Base-by-base conservation (phyloP, 345 rosid species). In the Geranium rotundifolium region DNA sequence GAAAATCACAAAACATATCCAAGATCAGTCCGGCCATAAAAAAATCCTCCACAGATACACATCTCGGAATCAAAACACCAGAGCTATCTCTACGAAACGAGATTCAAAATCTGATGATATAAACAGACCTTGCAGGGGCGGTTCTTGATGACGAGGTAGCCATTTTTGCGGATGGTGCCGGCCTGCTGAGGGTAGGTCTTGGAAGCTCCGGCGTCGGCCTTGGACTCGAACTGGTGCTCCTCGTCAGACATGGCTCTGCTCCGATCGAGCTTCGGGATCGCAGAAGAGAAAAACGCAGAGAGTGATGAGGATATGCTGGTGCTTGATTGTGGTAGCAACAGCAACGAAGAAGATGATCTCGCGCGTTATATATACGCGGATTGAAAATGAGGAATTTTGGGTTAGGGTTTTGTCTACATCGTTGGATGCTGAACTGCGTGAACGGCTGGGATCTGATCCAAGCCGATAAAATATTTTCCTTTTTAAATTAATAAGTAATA, bases 161-260 rank as follows among this genome's bases (percentile, higher is more conserved):
- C 91, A 65, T 69, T 81, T 72, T 85, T 85, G 39, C 91, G 85
- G 62, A 85, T 78, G 59, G 85, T 78, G 23, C 88, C 88, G 19
- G 91, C 91, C 67, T 83, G 91, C 72, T 81, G 84, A 7, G 86
- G 91, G 30, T 61, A 83, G 2, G 88, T 85, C 65, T 83, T 85
- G 31, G 91, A 85, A 7, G 91, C 88, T 63, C 86, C 91, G 56
- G 88, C 88, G 61, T 83, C 88, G 5, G 81, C 86, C 71, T 84
- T 85, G 0, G 88, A 83, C 49, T 85, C 88, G 29, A 85, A 83
- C 57, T 81, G 83, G 59, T 80, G 91, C 64, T 85, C 88, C 59
- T 85, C 85, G 75, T 85, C 88, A 19, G 88, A 83, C 88, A 83
- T 41, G 12, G 50, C n/a, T n/a, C 50, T 3, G 50, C 50, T 41